Evolutionary conservation across 306 rosid genomes (phyloP), one percentile per base, ranked within the genome.

Genomic region (Amphicarpaea edgeworthii): DNA sequence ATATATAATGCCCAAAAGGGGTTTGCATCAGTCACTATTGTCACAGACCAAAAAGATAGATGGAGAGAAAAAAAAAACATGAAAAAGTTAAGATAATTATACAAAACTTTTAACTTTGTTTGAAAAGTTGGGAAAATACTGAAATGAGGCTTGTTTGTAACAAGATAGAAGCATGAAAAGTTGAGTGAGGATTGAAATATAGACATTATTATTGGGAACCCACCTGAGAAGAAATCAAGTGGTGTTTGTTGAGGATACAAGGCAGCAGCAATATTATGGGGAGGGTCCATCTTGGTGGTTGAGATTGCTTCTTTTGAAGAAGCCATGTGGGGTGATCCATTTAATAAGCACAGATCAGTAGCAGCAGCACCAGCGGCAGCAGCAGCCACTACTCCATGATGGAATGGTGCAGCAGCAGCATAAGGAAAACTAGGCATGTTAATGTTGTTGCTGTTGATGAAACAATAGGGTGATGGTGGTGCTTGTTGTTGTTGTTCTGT

Each of bases 171-270:
- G 4, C 32, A 28, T 28, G 32, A 28, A 28, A 28, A 28, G 3
- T 28, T 28, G 32, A 28, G 54, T 14, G 34, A 30, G 7, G 70
- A 12, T 38, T 32, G 38, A 32, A 32, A 32, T 24, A 38, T 5
- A 7, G 37, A 30, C 37, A 30, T 30, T 30, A n/a, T n/a, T n/a
- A n/a, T n/a, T n/a, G n/a, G 37, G 37, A 30, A 30, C 37, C 0
- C 7, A 30, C 93, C 96, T 51, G 88, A 74, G 57, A 89, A 73
- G 86, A 86, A 82, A 65, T 90, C 88, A 69, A 81, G 80, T 77
- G 89, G 73, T 58, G 86, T 38, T 12, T 77, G 93, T 34, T 77
- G 87, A 54, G 87, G 40, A 77, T 64, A 86, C 59, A 87, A 82
- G 76, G 45, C 41, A 55, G 17, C 26, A n/a, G n/a, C n/a, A n/a